These are phyloP conservation scores for Acanthamoeba sp. DNA, from an alignment of 208 protist genomes.

Conservation along the genomic window DNA sequence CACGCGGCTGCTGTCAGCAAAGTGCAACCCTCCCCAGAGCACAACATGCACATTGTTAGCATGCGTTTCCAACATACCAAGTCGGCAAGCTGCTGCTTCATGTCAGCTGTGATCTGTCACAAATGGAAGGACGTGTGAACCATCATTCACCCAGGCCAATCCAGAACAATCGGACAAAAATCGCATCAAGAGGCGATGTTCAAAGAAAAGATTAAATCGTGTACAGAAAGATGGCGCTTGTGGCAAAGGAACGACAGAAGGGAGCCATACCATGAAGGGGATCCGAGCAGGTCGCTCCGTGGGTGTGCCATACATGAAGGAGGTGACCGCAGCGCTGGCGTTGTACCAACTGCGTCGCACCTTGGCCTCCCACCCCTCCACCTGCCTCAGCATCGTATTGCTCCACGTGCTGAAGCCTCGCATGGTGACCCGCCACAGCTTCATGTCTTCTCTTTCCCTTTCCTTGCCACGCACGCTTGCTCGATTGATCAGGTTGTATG, in stretches of 20 bases:
- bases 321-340: not conserved
- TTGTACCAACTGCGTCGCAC: not conserved
- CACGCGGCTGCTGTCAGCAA: not conserved
- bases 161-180: too few species aligned
- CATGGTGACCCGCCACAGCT: not conserved
- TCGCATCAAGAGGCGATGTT: not conserved
- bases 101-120: constrained; percentile 13
- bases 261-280: not conserved
- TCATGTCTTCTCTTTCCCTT: too few species aligned
- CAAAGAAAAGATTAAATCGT: not conserved
- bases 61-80: too few species aligned
- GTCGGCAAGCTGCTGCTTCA: constrained; percentile 50
- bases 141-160: too few species aligned
- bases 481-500: too few species aligned
- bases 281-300: not conserved
- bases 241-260: too few species aligned
- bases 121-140: not conserved
- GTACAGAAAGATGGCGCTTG: too few species aligned
- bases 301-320: not conserved
- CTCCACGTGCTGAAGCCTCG: not conserved
- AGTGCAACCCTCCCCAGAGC: not conserved
- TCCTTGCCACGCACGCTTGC: too few species aligned
- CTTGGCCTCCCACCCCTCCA: constrained; percentile 23
- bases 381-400: not conserved
- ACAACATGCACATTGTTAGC: too few species aligned